phyloP scores from a whole-genome alignment of 2,329 filamentous ascomycete genomes.

The Karstenula rhodostoma region DNA sequence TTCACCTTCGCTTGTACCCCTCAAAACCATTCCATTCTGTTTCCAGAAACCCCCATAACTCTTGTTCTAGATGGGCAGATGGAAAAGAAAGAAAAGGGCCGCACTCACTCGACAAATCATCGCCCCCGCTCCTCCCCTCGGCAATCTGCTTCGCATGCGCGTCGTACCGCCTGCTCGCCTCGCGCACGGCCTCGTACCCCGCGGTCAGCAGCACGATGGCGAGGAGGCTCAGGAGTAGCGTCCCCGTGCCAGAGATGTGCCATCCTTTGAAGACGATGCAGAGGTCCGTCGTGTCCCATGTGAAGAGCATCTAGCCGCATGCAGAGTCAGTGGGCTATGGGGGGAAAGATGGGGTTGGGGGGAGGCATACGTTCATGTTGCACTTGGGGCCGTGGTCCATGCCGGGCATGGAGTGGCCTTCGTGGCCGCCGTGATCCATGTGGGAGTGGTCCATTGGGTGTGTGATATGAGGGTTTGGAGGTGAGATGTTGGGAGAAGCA shows the following conservation, averaged over 20 bases:
- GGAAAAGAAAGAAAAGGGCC: background rate
- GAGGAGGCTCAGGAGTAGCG: conserved; percentile 82
- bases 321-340: conserved; percentile 13
- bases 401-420: conserved; percentile 63
- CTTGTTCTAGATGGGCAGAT: too few species aligned
- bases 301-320: conserved; percentile 86
- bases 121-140: conserved; percentile 37
- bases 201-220: conserved; percentile 83
- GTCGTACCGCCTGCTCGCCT: conserved; percentile 80
- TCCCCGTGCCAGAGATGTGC: conserved; percentile 78
- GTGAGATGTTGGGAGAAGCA: background rate
- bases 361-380: conserved; percentile 82
- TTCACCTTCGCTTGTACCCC: too few species aligned
- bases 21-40: background rate
- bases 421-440: conserved; percentile 60
- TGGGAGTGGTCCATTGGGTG: conserved; percentile 35
- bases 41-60: too few species aligned
- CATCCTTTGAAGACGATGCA: conserved; percentile 95
- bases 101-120: conserved; percentile 46
- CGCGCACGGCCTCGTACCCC: conserved; percentile 91
- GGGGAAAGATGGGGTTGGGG: background rate
- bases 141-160: conserved; percentile 36
- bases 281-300: conserved; percentile 90
- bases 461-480: background rate
- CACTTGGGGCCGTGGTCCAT: conserved; percentile 66